Conservation (phyloP, 2,329 filamentous ascomycete species). For the Cercospora citrullina region DNA sequence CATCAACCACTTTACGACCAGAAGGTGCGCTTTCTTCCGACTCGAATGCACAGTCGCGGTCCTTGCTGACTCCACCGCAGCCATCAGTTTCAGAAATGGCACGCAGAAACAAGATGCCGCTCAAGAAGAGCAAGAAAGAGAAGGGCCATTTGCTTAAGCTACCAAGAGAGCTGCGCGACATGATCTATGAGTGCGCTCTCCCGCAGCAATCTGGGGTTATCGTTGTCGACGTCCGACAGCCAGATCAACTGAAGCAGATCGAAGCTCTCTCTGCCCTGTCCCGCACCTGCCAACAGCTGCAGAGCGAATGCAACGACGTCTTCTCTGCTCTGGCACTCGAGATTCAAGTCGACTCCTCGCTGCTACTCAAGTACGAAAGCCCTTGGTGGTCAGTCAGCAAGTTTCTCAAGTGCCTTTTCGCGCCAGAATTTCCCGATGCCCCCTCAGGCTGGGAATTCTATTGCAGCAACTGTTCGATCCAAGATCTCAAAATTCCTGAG, state of each 20-base stretch:
- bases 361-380: neutral
- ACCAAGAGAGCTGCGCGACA: neutral
- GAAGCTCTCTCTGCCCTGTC: neutral
- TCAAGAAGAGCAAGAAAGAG: too few species aligned
- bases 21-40: too few species aligned
- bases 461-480: neutral
- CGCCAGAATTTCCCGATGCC: neutral
- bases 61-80: too few species aligned
- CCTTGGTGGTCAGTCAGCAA: neutral
- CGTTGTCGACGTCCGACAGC: neutral
- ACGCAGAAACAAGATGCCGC: too few species aligned
- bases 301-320: neutral
- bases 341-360: neutral
- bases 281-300: neutral
- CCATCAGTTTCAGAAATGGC: too few species aligned
- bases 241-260: neutral
- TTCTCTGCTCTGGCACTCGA: neutral
- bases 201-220: neutral
- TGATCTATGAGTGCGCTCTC: neutral
- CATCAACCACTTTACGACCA: too few species aligned
- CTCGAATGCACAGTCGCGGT: too few species aligned
- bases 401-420: neutral
- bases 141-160: too few species aligned
- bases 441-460: neutral
- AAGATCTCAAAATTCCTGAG: neutral